Base-by-base conservation (phyloP, 1,139 yeast genomes). In the Diutina ranongensis region DNA sequence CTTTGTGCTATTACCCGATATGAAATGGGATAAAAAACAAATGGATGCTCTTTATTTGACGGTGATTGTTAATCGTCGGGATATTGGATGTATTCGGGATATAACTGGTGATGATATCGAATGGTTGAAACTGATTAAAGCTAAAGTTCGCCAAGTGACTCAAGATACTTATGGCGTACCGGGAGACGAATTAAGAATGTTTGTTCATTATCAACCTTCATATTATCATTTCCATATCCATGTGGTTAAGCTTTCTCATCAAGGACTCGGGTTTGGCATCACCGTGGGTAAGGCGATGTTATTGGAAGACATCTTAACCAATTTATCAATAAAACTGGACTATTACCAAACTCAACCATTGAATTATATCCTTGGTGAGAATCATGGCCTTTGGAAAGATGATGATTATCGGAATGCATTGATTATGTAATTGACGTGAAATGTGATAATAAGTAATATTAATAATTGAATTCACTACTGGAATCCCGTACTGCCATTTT, bases 221-320 rank as follows among this genome's bases (percentile, higher is more conserved):
- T 92, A 92, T 60, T 92, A 92, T 58, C 97, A 92, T 57, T 82
- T 92, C 68, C 98, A 92, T 59, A 72, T 92, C 34, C 98, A 92
- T 58, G 80, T 85, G n/a, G 95, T 88, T 21, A 83, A 83, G 54
- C 70, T 84, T 7, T 70, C 65, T 21, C 85, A 84, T 53, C 78
- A 80, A 1, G 95, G 94, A 1, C 58, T 82, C 45, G 92, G 88
- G 7, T 77, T 76, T 49, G 84, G 89, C 2, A 74, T 80, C 45
- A 68, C 78, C 13, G 79, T 77, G 10, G 97, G 97, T 1, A 84
- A 83, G 55, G 95, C 97, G 1, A 69, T 87, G 18, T 63, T 89
- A 35, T 62, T 92, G 41, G 95, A 87, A 50, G 95, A 85, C 51
- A 74, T 88, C 2, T 83, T 92, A 49, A 95, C 84, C 36, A 80